Evolutionary conservation across 768 basidiomycete genomes (phyloP).

Genomic region (Naganishia onofrii): DNA sequence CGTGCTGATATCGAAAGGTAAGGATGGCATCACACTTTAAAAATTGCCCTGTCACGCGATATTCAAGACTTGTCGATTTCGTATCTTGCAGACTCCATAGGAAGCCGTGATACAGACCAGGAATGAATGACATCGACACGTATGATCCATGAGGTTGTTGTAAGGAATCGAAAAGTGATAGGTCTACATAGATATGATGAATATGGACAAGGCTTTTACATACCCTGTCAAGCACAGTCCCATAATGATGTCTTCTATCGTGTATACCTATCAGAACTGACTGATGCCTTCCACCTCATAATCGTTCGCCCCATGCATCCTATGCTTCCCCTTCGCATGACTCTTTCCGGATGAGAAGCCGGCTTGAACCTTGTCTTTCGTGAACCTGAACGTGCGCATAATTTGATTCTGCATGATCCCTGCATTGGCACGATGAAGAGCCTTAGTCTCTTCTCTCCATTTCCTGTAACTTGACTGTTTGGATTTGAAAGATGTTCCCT

Average conservation of each 20-base stretch:
- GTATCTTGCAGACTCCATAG: too few relatives aligned
- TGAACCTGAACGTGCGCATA: slow-evolving; percentile 61
- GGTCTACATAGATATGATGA: too few relatives aligned
- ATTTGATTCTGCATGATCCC: slow-evolving; percentile 66
- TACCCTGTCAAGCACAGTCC: too few relatives aligned
- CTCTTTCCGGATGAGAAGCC: slow-evolving; percentile 38
- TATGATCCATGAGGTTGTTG: too few relatives aligned
- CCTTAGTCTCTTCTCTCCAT: slow-evolving; percentile 41
- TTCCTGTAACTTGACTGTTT: slow-evolving; percentile 33
- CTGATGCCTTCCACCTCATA: slow-evolving; percentile 41
- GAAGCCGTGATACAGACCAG: background rate
- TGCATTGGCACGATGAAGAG: slow-evolving; percentile 57
- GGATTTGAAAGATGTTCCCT: slow-evolving; percentile 10
- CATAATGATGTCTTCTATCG: too few relatives aligned
- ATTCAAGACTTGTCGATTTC: too few relatives aligned
- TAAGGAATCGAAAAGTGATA: too few relatives aligned
- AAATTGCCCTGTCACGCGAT: too few relatives aligned
- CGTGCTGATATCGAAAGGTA: background rate
- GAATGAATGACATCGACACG: too few relatives aligned
- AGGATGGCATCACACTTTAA: too few relatives aligned
- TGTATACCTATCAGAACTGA: slow-evolving; percentile 34
- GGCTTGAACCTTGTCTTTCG: slow-evolving; percentile 59
- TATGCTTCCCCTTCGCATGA: slow-evolving; percentile 28
- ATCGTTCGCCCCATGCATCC: slow-evolving; percentile 22
- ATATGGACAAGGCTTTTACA: background rate